Conservation (phyloP, 768 basidiomycete genomes). For the Lentinula guzmanii region DNA sequence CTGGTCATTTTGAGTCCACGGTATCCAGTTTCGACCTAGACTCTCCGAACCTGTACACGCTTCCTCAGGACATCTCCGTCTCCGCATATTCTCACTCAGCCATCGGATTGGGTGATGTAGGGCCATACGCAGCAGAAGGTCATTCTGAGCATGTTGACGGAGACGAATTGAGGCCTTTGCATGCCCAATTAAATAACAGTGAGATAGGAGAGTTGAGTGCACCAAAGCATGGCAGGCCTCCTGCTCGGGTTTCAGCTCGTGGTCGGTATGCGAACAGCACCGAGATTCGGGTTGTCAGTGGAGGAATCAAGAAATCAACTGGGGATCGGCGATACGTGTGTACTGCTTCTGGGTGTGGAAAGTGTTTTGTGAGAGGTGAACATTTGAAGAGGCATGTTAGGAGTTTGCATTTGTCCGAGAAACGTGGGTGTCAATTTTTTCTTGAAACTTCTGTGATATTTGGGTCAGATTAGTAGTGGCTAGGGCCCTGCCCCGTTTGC, state of each 20-base stretch:
- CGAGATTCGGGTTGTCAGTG: background rate
- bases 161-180: background rate
- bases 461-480: background rate
- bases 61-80: background rate
- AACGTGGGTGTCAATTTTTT: constrained; percentile 32
- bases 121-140: background rate
- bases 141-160: background rate
- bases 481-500: background rate
- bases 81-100: background rate
- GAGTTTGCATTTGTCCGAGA: constrained; percentile 49
- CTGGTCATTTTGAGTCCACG: background rate
- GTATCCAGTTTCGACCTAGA: background rate
- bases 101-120: background rate
- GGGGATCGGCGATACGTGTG: constrained; percentile 36
- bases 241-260: background rate
- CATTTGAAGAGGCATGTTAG: constrained; percentile 53
- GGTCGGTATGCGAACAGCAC: background rate
- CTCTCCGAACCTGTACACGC: background rate
- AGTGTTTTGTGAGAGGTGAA: constrained; percentile 49
- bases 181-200: background rate
- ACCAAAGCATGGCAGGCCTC: background rate
- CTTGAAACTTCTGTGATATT: no score
- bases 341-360: constrained; percentile 40
- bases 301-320: constrained; percentile 7
- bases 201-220: background rate